Conservation (phyloP, 2,329 filamentous ascomycete species). For the Pyricularia pennisetigena region DNA sequence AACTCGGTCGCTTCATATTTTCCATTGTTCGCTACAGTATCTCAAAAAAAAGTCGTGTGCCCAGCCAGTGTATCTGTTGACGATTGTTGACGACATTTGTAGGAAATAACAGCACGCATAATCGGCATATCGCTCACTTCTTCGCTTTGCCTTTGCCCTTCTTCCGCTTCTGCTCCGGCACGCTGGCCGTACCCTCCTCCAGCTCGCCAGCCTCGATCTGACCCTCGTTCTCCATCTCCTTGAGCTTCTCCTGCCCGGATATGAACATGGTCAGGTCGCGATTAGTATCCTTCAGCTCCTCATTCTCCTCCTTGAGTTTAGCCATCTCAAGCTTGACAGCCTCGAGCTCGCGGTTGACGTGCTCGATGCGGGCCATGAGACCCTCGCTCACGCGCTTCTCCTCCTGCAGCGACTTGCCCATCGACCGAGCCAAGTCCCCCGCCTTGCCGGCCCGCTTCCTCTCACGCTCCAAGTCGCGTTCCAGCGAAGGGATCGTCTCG, state of each 20-base stretch:
- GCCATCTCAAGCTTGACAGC: slow-evolving; percentile 46
- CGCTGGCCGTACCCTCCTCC: slow-evolving; percentile 59
- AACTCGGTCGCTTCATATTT: neutral
- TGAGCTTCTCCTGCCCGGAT: slow-evolving; percentile 70
- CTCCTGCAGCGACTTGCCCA: slow-evolving; percentile 71
- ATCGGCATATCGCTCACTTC: slow-evolving; percentile 5
- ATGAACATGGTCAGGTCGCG: slow-evolving; percentile 83
- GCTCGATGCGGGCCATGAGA: slow-evolving; percentile 71
- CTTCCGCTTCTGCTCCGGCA: slow-evolving; percentile 34
- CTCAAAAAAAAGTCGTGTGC: neutral
- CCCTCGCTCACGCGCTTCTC: slow-evolving; percentile 79
- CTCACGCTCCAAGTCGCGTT: slow-evolving; percentile 62
- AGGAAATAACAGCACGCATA: neutral
- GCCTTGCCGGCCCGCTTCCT: slow-evolving; percentile 61
- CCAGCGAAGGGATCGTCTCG: slow-evolving; percentile 56
- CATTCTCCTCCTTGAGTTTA: slow-evolving; percentile 51
- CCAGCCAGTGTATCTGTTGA: neutral
- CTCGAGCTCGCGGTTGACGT: slow-evolving; percentile 55
- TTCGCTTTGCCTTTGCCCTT: slow-evolving; percentile 45
- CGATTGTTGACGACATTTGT: neutral
- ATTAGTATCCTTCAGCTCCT: slow-evolving; percentile 76
- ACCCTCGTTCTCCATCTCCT: slow-evolving; percentile 54
- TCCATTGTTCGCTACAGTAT: neutral
- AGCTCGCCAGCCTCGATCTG: slow-evolving; percentile 58
- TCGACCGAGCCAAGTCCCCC: slow-evolving; percentile 62